A percentile compares a stretch with the other conserved stretches of the same genome.
phyloP scores from a whole-genome alignment of 495 filamentous ascomycete genomes.

The Ascobolus immersus region DNA sequence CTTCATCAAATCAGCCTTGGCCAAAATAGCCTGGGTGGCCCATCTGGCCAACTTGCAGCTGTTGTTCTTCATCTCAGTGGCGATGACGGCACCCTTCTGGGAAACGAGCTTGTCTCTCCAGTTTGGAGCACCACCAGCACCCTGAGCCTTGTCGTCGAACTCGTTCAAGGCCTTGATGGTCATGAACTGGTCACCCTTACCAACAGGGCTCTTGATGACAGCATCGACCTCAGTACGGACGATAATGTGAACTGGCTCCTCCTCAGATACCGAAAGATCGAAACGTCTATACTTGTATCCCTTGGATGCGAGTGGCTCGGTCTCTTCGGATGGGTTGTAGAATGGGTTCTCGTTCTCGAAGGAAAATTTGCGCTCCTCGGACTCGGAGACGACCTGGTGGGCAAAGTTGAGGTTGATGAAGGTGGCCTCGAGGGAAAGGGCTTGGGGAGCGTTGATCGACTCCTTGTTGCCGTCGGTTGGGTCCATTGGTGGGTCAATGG shows the following conservation, averaged over 20 bases:
- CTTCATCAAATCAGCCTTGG: slow-evolving; percentile 92
- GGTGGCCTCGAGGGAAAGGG: slow-evolving; percentile 84
- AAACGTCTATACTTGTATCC: slow-evolving; percentile 95
- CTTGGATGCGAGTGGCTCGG: slow-evolving; percentile 77
- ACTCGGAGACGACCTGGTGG: slow-evolving; percentile 74
- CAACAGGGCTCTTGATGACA: slow-evolving; percentile 74
- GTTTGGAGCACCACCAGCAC: slow-evolving; percentile 76
- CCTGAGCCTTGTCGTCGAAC: slow-evolving; percentile 92
- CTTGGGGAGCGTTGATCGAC: slow-evolving; percentile 65
- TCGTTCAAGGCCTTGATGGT: slow-evolving; percentile 94
- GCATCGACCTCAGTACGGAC: slow-evolving; percentile 94
- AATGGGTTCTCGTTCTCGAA: slow-evolving; percentile 85
- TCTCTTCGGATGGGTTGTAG: slow-evolving; percentile 82
- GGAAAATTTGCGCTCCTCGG: slow-evolving; percentile 43
- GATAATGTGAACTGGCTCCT: slow-evolving; percentile 72
- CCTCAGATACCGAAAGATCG: slow-evolving; percentile 75
- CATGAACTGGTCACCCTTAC: slow-evolving; percentile 64
- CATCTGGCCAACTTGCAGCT: slow-evolving; percentile 88
- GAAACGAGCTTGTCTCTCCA: slow-evolving; percentile 82
- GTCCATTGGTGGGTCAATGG: slow-evolving; percentile 83
- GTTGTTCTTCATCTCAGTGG: slow-evolving; percentile 99
- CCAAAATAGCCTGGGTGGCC: slow-evolving; percentile 86
- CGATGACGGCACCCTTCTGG: slow-evolving; percentile 84
- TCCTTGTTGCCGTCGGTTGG: slow-evolving; percentile 82
- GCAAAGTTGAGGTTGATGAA: slow-evolving; percentile 99